phyloP scores from a whole-genome alignment of 1,284 basidiomycete species.

The Moesziomyces antarcticus region DNA sequence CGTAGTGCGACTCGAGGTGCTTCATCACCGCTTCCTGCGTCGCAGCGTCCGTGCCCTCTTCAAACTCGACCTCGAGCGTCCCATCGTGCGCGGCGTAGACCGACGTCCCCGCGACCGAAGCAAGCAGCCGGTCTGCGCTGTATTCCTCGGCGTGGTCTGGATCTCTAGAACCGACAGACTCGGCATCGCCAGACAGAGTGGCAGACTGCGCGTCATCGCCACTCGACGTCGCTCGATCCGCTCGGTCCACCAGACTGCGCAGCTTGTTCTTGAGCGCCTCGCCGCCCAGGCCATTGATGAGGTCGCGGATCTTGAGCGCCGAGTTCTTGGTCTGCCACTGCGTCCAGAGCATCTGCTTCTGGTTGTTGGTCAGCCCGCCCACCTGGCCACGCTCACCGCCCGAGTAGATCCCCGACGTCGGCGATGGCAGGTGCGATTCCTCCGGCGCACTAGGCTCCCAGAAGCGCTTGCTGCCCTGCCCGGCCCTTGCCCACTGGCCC shows the following conservation, averaged over 20 bases:
- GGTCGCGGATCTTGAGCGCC: slow-evolving; percentile 25
- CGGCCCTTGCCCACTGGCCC: slow-evolving; percentile 51
- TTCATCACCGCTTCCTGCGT: slow-evolving; percentile 21
- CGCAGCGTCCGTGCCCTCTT: slow-evolving; percentile 10
- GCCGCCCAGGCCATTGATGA: slow-evolving; percentile 33
- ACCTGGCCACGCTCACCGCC: slow-evolving; percentile 57
- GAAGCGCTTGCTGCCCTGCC: slow-evolving; percentile 52
- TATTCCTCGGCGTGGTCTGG: background rate
- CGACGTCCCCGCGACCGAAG: slow-evolving; percentile 26
- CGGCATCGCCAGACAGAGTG: background rate
- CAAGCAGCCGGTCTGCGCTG: slow-evolving; percentile 3
- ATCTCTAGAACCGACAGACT: too few species aligned
- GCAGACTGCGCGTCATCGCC: background rate
- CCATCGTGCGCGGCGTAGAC: slow-evolving; percentile 19
- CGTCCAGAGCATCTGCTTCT: slow-evolving; percentile 54
- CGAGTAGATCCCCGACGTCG: slow-evolving; percentile 31
- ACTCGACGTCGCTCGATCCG: slow-evolving; percentile 4
- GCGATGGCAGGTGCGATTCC: slow-evolving; percentile 32
- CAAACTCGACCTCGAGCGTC: slow-evolving; percentile 27
- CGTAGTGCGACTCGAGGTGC: slow-evolving; percentile 17
- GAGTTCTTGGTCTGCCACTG: slow-evolving; percentile 43
- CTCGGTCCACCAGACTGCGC: slow-evolving; percentile 28
- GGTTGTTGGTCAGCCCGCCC: slow-evolving; percentile 60
- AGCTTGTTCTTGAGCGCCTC: slow-evolving; percentile 40
- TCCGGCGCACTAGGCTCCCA: slow-evolving; percentile 34